phyloP scores from a whole-genome alignment of 768 basidiomycete species.

The Lactifluus volemus region DNA sequence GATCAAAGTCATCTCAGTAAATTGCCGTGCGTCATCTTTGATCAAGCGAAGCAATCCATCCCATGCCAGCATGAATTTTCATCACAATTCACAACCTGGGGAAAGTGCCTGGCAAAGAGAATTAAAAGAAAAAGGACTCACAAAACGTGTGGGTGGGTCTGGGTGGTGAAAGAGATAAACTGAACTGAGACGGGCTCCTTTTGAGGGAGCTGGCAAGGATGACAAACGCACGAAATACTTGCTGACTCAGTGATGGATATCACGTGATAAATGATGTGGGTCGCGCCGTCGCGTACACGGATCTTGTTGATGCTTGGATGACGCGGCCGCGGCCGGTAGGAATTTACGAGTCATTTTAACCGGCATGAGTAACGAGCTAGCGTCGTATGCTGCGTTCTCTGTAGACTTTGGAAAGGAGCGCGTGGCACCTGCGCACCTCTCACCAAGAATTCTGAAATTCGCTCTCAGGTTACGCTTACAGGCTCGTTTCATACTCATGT shows the following conservation, averaged over 20 bases:
- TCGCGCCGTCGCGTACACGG: not conserved
- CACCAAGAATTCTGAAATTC: too few relatives aligned
- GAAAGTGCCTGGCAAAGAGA: not conserved
- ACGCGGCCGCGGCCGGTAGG: not conserved
- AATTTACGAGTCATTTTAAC: too few relatives aligned
- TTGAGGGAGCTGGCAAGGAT: slow-evolving; percentile 3
- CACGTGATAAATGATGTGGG: not conserved
- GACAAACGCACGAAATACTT: not conserved
- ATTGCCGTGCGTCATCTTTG: slow-evolving; percentile 1
- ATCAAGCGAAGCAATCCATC: slow-evolving; percentile 1
- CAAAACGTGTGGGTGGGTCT: not conserved
- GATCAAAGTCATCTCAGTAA: not conserved
- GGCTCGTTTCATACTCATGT: too few relatives aligned
- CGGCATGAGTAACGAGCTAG: too few relatives aligned
- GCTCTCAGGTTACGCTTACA: too few relatives aligned
- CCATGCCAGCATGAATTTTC: not conserved
- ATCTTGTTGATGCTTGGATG: not conserved
- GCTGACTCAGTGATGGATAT: slow-evolving; percentile 5
- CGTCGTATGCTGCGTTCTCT: too few relatives aligned
- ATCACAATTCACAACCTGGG: not conserved
- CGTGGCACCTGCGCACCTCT: too few relatives aligned
- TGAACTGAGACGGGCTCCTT: not conserved
- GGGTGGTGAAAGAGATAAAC: not conserved
- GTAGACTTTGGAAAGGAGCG: too few relatives aligned
- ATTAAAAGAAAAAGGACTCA: slow-evolving; percentile 2